Percentiles rank a stretch among this genome's conserved stretches.
These are phyloP conservation scores for Phaeosphaeria sp. DNA, from an alignment of 2,329 filamentous ascomycete species.

Conservation along the genomic window DNA sequence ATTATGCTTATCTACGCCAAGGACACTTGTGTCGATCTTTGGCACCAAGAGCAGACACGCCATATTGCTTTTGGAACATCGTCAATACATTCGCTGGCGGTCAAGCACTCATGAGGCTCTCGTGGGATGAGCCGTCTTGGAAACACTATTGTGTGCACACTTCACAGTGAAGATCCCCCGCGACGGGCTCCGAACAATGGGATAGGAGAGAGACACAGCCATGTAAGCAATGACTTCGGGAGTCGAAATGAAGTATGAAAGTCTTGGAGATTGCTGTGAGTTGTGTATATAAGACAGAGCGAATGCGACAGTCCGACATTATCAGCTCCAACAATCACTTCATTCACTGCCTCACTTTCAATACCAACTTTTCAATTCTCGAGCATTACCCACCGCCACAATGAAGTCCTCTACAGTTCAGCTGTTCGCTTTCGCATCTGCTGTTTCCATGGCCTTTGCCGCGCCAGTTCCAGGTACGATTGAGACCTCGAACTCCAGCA, in stretches of 20 bases:
- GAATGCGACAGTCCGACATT: neutral
- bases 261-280: neutral
- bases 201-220: neutral
- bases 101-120: neutral
- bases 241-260: neutral
- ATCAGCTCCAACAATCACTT: constrained; percentile 1
- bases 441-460: neutral
- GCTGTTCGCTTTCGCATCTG: constrained; percentile 1
- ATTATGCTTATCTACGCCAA: constrained; percentile 3
- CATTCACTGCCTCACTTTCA: neutral
- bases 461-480: constrained; percentile 2
- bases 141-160: neutral
- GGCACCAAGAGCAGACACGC: neutral
- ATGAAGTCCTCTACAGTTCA: constrained; percentile 3
- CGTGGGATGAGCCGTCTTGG: neutral
- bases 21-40: neutral
- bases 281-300: neutral
- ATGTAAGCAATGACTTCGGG: neutral
- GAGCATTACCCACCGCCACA: neutral
- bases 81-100: neutral
- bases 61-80: neutral
- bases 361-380: neutral
- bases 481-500: neutral
- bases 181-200: neutral
- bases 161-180: neutral